Evolutionary conservation across 345 rosid genomes (phyloP).

Genomic region (Corymbia maculata): DNA sequence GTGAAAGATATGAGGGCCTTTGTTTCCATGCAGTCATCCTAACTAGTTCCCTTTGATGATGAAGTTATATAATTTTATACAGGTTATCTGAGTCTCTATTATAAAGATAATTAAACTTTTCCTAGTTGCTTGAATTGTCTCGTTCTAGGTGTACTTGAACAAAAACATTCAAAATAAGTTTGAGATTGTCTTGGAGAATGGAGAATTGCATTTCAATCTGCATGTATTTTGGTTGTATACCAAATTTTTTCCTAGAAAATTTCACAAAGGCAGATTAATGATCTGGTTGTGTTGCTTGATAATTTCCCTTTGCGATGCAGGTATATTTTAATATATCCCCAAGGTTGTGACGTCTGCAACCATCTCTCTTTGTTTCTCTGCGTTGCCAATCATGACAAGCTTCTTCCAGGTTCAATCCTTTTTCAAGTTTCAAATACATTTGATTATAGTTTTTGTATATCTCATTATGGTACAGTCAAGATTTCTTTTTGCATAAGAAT

Average conservation of each 20-base stretch:
- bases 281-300: not conserved
- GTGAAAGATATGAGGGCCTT: not conserved
- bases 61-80: not conserved
- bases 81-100: not conserved
- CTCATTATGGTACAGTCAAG: not conserved
- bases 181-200: not conserved
- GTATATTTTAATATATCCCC: slow-evolving; percentile 89
- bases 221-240: not conserved
- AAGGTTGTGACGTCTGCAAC: slow-evolving; percentile 85
- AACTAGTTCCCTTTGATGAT: not conserved
- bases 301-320: slow-evolving; percentile 25
- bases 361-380: slow-evolving; percentile 90
- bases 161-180: not conserved
- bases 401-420: slow-evolving; percentile 68
- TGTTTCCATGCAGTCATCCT: not conserved
- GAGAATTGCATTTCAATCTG: not conserved
- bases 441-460: not conserved
- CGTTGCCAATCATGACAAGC: slow-evolving; percentile 86
- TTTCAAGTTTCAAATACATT: not conserved
- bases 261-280: not conserved
- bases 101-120: not conserved
- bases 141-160: not conserved
- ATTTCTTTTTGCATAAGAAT: not conserved
- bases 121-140: not conserved
- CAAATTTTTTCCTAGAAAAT: not conserved